Conservation (phyloP, 306 rosid species). For the Myrica gale region DNA sequence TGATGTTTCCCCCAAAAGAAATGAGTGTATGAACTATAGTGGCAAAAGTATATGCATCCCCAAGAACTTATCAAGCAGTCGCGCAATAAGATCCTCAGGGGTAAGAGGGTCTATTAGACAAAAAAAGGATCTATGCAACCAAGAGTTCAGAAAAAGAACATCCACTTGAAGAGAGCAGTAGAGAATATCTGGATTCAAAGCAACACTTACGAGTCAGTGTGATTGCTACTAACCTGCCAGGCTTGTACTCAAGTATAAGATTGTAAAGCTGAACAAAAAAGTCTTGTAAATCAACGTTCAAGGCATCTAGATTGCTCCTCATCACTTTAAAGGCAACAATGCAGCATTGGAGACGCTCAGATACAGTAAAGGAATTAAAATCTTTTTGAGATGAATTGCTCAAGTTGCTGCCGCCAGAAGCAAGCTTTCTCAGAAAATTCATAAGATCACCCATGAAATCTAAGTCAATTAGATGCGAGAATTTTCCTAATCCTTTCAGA, state of each 20-base stretch:
- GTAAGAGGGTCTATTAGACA: too few relatives aligned
- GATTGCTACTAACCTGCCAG: conserved; percentile 72
- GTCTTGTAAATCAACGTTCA: conserved; percentile 92
- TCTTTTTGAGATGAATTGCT: conserved; percentile 40
- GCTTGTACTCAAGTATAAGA: conserved; percentile 82
- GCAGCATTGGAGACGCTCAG: conserved; percentile 93
- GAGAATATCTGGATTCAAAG: conserved; percentile 11
- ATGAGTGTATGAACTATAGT: background rate
- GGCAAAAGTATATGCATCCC: background rate
- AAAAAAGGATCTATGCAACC: background rate
- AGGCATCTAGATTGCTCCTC: conserved; percentile 89
- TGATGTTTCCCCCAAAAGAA: background rate
- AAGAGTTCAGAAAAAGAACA: background rate
- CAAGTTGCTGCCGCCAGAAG: conserved; percentile 52
- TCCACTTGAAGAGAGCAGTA: background rate
- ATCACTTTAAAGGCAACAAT: conserved; percentile 93
- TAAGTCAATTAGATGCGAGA: conserved; percentile 79
- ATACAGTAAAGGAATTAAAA: conserved; percentile 56
- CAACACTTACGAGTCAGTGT: background rate
- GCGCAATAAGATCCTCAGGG: too few relatives aligned
- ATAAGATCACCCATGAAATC: conserved; percentile 90
- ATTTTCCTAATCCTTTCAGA: conserved; percentile 88
- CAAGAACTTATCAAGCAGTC: background rate
- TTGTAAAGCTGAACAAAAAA: conserved; percentile 87
- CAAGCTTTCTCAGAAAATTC: conserved; percentile 70